phyloP scores from a whole-genome alignment of 78 protist genomes.

The Dictyostelium purpureum region DNA sequence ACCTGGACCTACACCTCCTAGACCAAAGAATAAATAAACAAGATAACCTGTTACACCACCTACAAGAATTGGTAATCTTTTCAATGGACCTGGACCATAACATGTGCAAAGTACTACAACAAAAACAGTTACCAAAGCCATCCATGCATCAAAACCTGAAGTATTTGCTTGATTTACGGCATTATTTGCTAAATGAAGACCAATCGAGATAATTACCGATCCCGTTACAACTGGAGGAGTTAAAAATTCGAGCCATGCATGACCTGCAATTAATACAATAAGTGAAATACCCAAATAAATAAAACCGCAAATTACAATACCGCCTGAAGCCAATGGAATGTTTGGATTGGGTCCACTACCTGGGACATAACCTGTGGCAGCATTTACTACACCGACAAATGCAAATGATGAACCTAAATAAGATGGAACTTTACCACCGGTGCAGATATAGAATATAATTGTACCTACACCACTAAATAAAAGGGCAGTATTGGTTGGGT shows the following conservation, averaged over 20 bases:
- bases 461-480: conserved; percentile 41
- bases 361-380: conserved; percentile 17
- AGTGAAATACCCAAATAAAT: conserved; percentile 1
- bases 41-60: conserved; percentile 13
- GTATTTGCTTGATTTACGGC: neutral
- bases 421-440: conserved; percentile 16
- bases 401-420: conserved; percentile 48
- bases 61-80: conserved; percentile 27
- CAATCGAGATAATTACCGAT: conserved; percentile 8
- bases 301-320: conserved; percentile 23
- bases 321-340: conserved; percentile 5
- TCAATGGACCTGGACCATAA: conserved; percentile 34
- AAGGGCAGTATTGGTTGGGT: neutral
- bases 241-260: conserved; percentile 15
- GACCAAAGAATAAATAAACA: conserved; percentile 10
- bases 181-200: neutral
- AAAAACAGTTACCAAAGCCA: neutral
- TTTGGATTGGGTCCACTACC: conserved; percentile 15
- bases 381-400: conserved; percentile 40
- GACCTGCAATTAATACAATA: conserved; percentile 16
- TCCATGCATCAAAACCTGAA: conserved; percentile 43
- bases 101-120: neutral
- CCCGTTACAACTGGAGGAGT: conserved; percentile 49
- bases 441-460: conserved; percentile 22
- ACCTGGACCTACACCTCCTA: conserved; percentile 44